Conservation (phyloP, 148 eudicot species). For the Silene conica region DNA sequence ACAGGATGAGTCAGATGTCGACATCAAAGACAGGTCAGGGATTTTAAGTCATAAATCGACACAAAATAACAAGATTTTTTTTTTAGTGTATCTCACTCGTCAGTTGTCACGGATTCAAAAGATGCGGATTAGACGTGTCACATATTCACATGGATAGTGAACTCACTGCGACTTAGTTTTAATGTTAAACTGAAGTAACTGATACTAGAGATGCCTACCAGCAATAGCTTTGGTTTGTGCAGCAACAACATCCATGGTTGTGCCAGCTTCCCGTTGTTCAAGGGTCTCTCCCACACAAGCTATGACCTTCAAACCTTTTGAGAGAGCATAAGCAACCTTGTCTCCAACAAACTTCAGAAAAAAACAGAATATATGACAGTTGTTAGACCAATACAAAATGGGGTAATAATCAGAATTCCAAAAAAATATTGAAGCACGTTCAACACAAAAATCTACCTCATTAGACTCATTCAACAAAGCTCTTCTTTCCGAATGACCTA, state of each 20-base stretch:
- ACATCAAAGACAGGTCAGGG: too few relatives aligned
- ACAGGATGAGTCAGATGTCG: too few relatives aligned
- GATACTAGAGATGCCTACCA: conserved; percentile 31
- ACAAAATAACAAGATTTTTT: too few relatives aligned
- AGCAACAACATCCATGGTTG: conserved; percentile 82
- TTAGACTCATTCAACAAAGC: conserved; percentile 55
- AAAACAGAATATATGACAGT: neutral
- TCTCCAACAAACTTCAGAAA: conserved; percentile 71
- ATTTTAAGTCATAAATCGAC: too few relatives aligned
- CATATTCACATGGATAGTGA: neutral
- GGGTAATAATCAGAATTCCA: neutral
- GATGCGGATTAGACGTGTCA: neutral
- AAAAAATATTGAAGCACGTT: neutral
- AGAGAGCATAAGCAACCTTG: conserved; percentile 85
- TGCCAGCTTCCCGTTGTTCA: conserved; percentile 83
- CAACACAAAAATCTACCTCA: conserved; percentile 46
- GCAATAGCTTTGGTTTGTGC: conserved; percentile 90
- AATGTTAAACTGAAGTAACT: neutral
- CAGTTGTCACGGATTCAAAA: neutral
- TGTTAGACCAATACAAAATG: neutral
- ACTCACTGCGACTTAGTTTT: neutral
- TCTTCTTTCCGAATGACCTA: conserved; percentile 90
- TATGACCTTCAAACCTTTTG: conserved; percentile 82
- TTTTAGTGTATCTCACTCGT: too few relatives aligned
- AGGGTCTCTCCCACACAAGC: conserved; percentile 95